Evolutionary conservation across 768 basidiomycete genomes (phyloP), one percentile per base, ranked within the genome.

Genomic region (Suillus paluster): DNA sequence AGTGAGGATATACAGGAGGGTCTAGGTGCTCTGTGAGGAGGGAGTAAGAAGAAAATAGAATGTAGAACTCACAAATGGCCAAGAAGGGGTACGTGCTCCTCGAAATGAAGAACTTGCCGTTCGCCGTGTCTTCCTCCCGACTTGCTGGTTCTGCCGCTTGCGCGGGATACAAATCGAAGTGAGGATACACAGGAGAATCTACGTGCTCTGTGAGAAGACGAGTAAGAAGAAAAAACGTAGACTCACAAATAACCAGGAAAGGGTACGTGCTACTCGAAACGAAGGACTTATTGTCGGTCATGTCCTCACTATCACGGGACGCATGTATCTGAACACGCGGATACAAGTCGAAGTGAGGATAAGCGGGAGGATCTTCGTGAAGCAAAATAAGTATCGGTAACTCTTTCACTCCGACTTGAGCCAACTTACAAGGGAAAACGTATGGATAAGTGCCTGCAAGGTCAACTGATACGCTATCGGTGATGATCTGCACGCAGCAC

Each of bases 301-400:
- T 9, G 21, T 53, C 27, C 23, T n/a, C 21, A 4, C n/a, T 23
- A 19, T 19, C 38, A 39, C 23, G 17, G 25, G 38, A 25, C 6
- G 54, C 54, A 55, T 55, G 38, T 19, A 17, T 55, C 54, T 55
- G 54, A 25, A 41, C 17, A 27, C 2, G 39, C 17, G 77, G 77
- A 53, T 80, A 78, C 57, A 75, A 59, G 38, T 75, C 68, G 41
- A 78, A 77, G 64, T 69, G 59, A 58, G 77, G 73, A 64, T 78
- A 77, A 34, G 23, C 65, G 8, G 58, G 52, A 49, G 64, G 61
- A 48, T 68, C 68, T 75, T 52, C 8, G 55, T 52, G 44, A 33
- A 11, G 39, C 10, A 39, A 19, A 27, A 39, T 55, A 3, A 39
- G 38, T 55, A 39, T 55, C 8, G 14, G 38, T 25, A 17, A 25